Evolutionary conservation across 2,329 filamentous ascomycete species (phyloP).

Genomic region (Trichoderma lentiforme): DNA sequence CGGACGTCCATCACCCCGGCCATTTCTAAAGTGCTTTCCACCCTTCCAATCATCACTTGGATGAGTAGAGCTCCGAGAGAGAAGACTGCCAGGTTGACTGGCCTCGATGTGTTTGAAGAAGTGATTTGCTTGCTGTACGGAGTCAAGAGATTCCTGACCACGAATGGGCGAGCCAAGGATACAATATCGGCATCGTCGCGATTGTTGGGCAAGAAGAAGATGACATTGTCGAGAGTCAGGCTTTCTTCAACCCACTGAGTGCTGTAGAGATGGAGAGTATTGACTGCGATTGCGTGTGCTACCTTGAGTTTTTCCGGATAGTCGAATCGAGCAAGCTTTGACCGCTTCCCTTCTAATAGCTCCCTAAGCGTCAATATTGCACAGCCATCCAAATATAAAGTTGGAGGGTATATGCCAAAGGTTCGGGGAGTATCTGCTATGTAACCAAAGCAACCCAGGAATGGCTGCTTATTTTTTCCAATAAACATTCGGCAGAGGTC

Average conservation of each 20-base stretch:
- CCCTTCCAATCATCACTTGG: background rate
- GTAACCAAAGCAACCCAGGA: background rate
- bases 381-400: background rate
- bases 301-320: background rate
- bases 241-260: background rate
- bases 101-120: background rate
- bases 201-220: background rate
- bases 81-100: background rate
- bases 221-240: background rate
- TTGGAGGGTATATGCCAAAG: background rate
- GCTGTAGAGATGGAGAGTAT: background rate
- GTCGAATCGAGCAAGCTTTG: background rate
- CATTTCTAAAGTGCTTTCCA: background rate
- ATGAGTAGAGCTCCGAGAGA: background rate
- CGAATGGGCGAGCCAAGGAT: background rate
- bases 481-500: background rate
- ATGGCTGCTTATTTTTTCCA: background rate
- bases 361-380: background rate
- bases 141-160: background rate
- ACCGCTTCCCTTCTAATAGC: background rate
- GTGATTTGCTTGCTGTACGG: background rate
- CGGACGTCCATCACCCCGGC: background rate
- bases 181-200: background rate
- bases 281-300: background rate
- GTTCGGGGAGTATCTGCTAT: background rate